A percentile compares a stretch with the other conserved stretches of the same genome.
Evolutionary conservation across 768 basidiomycete species (phyloP).

Genomic region (Mrakia frigida): DNA sequence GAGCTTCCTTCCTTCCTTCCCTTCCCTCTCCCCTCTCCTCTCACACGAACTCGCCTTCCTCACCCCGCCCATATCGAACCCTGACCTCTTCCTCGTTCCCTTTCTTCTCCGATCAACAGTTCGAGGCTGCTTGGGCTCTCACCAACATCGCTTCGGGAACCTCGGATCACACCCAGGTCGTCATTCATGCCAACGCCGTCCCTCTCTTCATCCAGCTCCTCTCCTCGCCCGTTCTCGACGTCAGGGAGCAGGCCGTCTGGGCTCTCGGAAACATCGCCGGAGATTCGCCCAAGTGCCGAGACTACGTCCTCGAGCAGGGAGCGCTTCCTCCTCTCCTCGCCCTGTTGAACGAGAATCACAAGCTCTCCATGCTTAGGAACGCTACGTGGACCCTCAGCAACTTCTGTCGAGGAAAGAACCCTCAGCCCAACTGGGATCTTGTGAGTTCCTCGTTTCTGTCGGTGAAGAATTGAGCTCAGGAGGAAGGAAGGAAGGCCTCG

Average conservation of each 20-base stretch:
- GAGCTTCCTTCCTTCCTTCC: not conserved
- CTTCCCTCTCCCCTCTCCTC: not conserved
- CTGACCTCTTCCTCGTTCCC: not conserved
- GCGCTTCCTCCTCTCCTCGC: conserved; percentile 87
- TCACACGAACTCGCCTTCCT: not conserved
- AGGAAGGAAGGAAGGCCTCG: not conserved
- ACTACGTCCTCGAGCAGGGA: conserved; percentile 89
- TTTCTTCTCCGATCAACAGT: conserved; percentile 50
- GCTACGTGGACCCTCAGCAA: conserved; percentile 99
- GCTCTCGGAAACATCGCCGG: conserved; percentile 98
- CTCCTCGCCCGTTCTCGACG: conserved; percentile 88
- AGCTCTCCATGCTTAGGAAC: conserved; percentile 92
- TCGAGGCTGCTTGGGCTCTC: conserved; percentile 96
- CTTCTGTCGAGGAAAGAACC: conserved; percentile 96
- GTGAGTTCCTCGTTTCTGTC: conserved; percentile 50
- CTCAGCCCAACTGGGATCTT: conserved; percentile 96
- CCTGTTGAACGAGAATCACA: conserved; percentile 86
- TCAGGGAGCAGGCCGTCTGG: conserved; percentile 99
- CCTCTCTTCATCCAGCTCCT: conserved; percentile 96
- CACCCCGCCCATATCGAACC: not conserved
- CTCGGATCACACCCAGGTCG: conserved; percentile 95
- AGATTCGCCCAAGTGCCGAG: conserved; percentile 93
- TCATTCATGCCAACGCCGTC: conserved; percentile 88
- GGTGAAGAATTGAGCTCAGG: not conserved
- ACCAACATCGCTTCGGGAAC: conserved; percentile 98